Base-by-base conservation (phyloP, 2,329 filamentous ascomycete species). In the Fusarium xyrophilum region DNA sequence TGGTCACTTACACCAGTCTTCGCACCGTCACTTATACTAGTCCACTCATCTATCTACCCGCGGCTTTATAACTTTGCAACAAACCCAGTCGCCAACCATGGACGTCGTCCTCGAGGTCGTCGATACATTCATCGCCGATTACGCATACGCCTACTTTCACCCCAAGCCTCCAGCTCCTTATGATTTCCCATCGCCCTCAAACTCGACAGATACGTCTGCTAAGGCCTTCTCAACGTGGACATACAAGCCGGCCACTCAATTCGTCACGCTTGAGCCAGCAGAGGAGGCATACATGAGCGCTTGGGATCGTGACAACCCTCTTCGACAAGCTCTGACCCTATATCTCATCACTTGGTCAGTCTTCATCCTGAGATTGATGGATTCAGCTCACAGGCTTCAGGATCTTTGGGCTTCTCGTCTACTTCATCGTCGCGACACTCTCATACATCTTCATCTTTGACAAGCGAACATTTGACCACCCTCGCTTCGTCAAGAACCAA, bases 401-500 rank as follows among this genome's bases (percentile, higher is more conserved):
- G 90, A 78, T 97, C 72, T 97, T 97, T 74, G 95, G 94, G 57
- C 80, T 94, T 35, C 69, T 93, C 47, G 84, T 96, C 58, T 98
- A 97, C 85, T 97, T 95, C 79, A 74, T 92, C 69, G 93, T 93
- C 76, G 92, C 94, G 7, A 85, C 89, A 9, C 84, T 96, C 21
- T 97, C 93, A 19, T 98, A 96, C 81, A 74, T 90, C 75, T 91
- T 97, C 81, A 85, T 97, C 76, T 97, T 97, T 82, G 94, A 97
- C 81, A 96, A 97, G 80, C 86, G 88, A 42, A 96, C 92, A 44
- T 89, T 95, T 80, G 84, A 93, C 54, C 95, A 98, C 79, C 95
- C 95, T 48, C 96, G 96, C 77, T 98, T 95, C 80, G 90, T 97
- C 76, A 96, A 96, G 82, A 95, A 97, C 81, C 95, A 97, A 79